These are phyloP conservation scores for Fonsecaea pedrosoi DNA, from an alignment of 2,329 filamentous ascomycete species.

Conservation along the genomic window DNA sequence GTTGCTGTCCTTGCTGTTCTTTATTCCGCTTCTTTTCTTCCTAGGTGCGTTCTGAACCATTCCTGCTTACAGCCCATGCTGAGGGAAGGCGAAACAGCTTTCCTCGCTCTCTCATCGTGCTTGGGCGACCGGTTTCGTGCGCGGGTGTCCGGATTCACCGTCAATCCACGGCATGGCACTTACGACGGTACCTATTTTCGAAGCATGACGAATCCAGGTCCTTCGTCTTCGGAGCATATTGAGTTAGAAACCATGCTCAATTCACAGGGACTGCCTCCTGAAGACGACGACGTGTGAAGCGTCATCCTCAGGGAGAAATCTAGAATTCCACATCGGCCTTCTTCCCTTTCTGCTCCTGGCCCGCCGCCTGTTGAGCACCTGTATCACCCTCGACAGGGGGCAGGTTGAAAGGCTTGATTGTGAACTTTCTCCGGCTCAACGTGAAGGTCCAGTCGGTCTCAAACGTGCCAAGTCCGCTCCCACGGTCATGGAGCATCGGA, in stretches of 20 bases:
- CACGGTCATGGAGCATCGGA: constrained; percentile 85
- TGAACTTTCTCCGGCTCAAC: constrained; percentile 80
- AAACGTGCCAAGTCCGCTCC: constrained; percentile 72
- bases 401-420: constrained; percentile 86
- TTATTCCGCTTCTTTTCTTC: constrained; percentile 33
- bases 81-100: constrained; percentile 45
- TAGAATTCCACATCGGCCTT: constrained; percentile 79
- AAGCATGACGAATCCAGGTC: constrained; percentile 61
- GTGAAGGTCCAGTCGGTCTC: constrained; percentile 91
- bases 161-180: constrained; percentile 52
- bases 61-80: not conserved
- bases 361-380: constrained; percentile 62
- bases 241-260: constrained; percentile 67
- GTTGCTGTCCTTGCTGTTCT: constrained; percentile 33
- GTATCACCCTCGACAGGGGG: constrained; percentile 82
- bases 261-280: constrained; percentile 48
- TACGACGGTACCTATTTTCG: constrained; percentile 65
- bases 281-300: constrained; percentile 24
- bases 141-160: constrained; percentile 53
- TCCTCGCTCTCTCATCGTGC: constrained; percentile 62
- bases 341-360: constrained; percentile 56
- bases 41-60: constrained; percentile 25
- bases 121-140: constrained; percentile 61
- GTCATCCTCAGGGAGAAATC: constrained; percentile 36
- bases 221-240: constrained; percentile 66